These are phyloP conservation scores for Podaxis sp. DNA, from an alignment of 768 basidiomycete genomes.

Conservation along the genomic window DNA sequence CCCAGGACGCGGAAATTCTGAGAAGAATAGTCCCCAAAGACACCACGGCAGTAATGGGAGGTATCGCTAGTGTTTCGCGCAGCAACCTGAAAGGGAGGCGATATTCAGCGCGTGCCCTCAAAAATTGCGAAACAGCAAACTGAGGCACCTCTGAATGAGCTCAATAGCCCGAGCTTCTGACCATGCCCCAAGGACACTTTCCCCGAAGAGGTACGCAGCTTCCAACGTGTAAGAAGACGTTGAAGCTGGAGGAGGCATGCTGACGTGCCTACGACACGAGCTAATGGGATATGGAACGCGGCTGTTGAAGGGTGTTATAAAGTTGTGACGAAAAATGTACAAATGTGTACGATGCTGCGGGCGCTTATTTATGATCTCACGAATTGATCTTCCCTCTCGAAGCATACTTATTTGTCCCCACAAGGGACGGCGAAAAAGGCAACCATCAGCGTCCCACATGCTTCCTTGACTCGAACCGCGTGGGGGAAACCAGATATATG, in stretches of 20 bases:
- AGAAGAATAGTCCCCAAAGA: conserved; percentile 36
- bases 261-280: background rate
- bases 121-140: background rate
- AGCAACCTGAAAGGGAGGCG: conserved; percentile 11
- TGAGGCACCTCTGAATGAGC: background rate
- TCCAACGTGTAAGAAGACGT: background rate
- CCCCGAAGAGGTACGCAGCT: background rate
- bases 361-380: conserved; percentile 5
- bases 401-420: background rate
- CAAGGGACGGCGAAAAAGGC: background rate
- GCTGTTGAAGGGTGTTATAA: background rate
- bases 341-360: background rate
- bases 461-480: background rate
- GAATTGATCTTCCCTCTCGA: background rate
- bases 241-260: background rate
- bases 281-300: background rate
- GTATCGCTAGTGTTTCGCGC: conserved; percentile 32
- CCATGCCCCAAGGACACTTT: background rate
- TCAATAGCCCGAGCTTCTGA: background rate
- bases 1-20: conserved; percentile 23
- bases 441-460: background rate
- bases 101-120: background rate
- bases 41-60: conserved; percentile 33
- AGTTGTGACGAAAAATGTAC: background rate
- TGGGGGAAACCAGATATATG: background rate